These are phyloP conservation scores for Penicillium hordei DNA, from an alignment of 2,329 filamentous ascomycete species.

Conservation along the genomic window DNA sequence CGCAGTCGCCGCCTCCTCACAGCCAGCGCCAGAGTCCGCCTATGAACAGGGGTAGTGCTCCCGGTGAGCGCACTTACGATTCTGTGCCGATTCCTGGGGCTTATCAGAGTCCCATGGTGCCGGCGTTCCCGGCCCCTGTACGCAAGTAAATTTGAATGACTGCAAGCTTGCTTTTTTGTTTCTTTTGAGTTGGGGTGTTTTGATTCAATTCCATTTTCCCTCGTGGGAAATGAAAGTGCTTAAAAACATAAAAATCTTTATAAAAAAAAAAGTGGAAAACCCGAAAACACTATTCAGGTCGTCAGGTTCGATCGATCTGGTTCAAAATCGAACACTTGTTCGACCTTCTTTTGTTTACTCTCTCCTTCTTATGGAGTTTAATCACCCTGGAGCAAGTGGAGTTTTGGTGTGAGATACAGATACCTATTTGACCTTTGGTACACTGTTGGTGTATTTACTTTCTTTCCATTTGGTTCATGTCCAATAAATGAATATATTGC, in stretches of 20 bases:
- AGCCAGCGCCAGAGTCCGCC: constrained; percentile 42
- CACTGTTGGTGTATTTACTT: constrained; percentile 8
- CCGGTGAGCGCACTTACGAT: constrained; percentile 81
- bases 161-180: neutral
- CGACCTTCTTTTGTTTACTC: constrained; percentile 13
- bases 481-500: constrained; percentile 8
- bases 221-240: neutral
- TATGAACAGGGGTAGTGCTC: constrained; percentile 67
- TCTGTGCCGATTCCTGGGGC: constrained; percentile 85
- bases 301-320: neutral
- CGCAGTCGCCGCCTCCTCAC: constrained; percentile 24
- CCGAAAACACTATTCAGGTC: neutral
- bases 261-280: constrained; percentile 11
- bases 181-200: neutral
- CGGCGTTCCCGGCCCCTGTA: constrained; percentile 37
- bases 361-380: constrained; percentile 13
- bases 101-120: constrained; percentile 59
- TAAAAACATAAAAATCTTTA: constrained; percentile 5
- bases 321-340: constrained; percentile 13
- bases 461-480: constrained; percentile 10
- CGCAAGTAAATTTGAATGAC: constrained; percentile 18
- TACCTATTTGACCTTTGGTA: constrained; percentile 22
- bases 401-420: constrained; percentile 19
- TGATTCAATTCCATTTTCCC: neutral
- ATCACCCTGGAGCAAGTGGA: constrained; percentile 12